Percentiles rank a stretch among this genome's conserved stretches.
Evolutionary conservation across 768 basidiomycete genomes (phyloP).

Genomic region (Tylopilus balloui): DNA sequence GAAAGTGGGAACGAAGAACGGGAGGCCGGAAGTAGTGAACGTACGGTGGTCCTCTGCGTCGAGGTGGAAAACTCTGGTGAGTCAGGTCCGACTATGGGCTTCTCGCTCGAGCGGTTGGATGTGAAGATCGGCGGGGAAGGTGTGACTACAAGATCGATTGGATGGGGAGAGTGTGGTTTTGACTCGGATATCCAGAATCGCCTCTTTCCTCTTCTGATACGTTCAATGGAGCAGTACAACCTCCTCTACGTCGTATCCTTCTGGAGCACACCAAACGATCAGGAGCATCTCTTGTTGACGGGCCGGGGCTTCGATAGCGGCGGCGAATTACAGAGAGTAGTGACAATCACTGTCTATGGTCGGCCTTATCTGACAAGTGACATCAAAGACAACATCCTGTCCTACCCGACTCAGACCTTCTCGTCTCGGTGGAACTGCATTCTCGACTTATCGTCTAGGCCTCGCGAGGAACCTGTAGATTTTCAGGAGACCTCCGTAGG

Average conservation of each 20-base stretch:
- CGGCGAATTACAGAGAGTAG: slow-evolving; percentile 63
- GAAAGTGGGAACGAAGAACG: slow-evolving; percentile 46
- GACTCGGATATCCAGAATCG: slow-evolving; percentile 34
- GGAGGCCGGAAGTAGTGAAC: slow-evolving; percentile 73
- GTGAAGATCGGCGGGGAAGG: slow-evolving; percentile 71
- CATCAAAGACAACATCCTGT: slow-evolving; percentile 11
- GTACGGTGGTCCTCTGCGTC: slow-evolving; percentile 84
- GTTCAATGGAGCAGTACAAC: slow-evolving; percentile 77
- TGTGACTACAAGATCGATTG: slow-evolving; percentile 46
- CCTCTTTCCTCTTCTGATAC: slow-evolving; percentile 71
- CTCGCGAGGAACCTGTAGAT: slow-evolving; percentile 19
- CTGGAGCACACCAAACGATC: slow-evolving; percentile 57
- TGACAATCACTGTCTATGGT: slow-evolving; percentile 76
- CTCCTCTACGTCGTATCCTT: slow-evolving; percentile 88
- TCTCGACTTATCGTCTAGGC: slow-evolving; percentile 61
- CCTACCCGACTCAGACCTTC: slow-evolving; percentile 70
- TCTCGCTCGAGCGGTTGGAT: slow-evolving; percentile 70
- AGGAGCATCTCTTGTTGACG: slow-evolving; percentile 34
- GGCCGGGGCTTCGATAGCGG: slow-evolving; percentile 30
- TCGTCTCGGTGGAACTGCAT: slow-evolving; percentile 88
- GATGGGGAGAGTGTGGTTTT: slow-evolving; percentile 42
- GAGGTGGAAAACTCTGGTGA: slow-evolving; percentile 85
- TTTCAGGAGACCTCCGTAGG: slow-evolving; percentile 14
- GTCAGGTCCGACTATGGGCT: slow-evolving; percentile 54
- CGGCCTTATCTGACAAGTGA: slow-evolving; percentile 50